phyloP scores from a whole-genome alignment of 78 protist species.

The Cyanophora paradoxa region DNA sequence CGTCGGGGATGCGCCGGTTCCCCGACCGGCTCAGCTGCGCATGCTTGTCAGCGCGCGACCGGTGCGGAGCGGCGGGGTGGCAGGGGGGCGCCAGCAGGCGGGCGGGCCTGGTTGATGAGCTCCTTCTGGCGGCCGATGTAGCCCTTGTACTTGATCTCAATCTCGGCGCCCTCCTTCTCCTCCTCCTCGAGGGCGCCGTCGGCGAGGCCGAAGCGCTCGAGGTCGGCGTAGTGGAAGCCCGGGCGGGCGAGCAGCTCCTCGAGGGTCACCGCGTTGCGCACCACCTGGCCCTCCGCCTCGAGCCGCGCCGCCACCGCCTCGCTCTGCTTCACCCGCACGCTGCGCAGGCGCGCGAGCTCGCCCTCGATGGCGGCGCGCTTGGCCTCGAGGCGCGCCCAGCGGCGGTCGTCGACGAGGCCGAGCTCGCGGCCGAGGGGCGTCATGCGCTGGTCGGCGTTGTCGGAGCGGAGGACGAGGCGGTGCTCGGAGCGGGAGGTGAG shows the following conservation, averaged over 20 bases:
- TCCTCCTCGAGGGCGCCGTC: too few relatives aligned
- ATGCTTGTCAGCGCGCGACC: too few relatives aligned
- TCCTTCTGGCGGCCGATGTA: neutral
- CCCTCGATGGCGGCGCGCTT: too few relatives aligned
- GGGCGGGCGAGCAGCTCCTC: neutral
- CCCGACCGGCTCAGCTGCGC: too few relatives aligned
- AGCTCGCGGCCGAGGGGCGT: conserved; percentile 11
- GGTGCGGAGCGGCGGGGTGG: too few relatives aligned
- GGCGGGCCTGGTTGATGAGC: neutral
- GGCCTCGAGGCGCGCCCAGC: too few relatives aligned
- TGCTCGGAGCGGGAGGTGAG: conserved; percentile 83
- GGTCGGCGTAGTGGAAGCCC: too few relatives aligned
- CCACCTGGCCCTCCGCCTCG: neutral
- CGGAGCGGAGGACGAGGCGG: conserved; percentile 68
- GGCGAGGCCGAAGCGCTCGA: too few relatives aligned
- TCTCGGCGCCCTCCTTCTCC: neutral
- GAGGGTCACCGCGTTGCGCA: neutral
- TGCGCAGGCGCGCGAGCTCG: neutral
- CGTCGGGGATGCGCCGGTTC: conserved; percentile 8
- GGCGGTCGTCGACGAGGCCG: too few relatives aligned
- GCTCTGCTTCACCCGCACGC: neutral
- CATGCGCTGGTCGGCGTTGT: conserved; percentile 80
- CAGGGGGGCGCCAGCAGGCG: too few relatives aligned
- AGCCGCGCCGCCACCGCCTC: neutral
- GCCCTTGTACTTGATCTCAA: neutral